phyloP scores from a whole-genome alignment of 805 yeast genomes.

The Pichia rugopelliculosa region DNA sequence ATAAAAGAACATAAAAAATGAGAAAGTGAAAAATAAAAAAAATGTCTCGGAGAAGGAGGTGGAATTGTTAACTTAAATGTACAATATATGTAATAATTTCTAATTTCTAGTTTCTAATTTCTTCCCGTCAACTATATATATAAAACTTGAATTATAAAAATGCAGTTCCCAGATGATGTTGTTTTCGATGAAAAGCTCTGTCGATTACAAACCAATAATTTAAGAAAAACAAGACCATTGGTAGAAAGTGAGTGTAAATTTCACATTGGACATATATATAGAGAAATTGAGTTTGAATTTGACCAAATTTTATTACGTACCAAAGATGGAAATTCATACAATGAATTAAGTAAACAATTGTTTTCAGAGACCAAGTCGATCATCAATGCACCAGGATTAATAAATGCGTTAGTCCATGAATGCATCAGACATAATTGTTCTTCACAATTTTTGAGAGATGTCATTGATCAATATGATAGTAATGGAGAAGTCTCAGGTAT shows the following conservation, averaged over 20 bases:
- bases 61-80: too few species aligned
- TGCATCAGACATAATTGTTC: conserved; percentile 10
- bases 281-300: conserved; percentile 5
- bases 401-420: conserved; percentile 5
- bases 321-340: background rate
- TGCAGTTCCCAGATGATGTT: conserved; percentile 6
- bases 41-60: background rate
- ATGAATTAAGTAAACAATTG: background rate
- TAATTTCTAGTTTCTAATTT: too few species aligned
- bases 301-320: conserved; percentile 1
- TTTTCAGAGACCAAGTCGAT: conserved; percentile 2
- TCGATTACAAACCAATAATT: conserved; percentile 5
- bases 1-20: background rate
- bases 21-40: background rate
- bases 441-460: conserved; percentile 4
- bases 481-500: conserved; percentile 7
- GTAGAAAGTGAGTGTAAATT: conserved; percentile 9
- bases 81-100: too few species aligned
- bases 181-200: conserved; percentile 4
- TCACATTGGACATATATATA: conserved; percentile 8
- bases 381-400: background rate
- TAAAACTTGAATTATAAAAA: too few species aligned
- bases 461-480: conserved; percentile 9
- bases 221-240: conserved; percentile 6
- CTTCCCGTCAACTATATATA: too few species aligned